Conservation (phyloP, 2,329 filamentous ascomycete species). For the Pseudogymnoascus sp. region DNA sequence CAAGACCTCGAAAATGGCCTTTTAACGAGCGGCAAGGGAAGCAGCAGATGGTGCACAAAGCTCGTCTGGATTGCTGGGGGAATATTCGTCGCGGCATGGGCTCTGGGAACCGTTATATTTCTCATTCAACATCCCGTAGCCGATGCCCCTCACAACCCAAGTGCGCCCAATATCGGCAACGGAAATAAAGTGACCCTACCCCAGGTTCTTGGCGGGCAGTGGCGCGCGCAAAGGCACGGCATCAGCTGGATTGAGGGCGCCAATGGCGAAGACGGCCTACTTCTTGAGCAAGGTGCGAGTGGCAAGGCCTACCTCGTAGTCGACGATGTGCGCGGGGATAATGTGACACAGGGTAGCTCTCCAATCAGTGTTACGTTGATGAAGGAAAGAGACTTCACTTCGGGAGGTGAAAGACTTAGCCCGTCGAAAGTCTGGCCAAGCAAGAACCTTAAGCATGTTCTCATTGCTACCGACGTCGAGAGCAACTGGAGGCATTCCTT, state of each 20-base stretch:
- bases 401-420: slow-evolving; percentile 48
- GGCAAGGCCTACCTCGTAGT: slow-evolving; percentile 75
- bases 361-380: slow-evolving; percentile 65
- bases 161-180: slow-evolving; percentile 55
- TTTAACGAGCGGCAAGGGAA: slow-evolving; percentile 35
- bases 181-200: slow-evolving; percentile 70
- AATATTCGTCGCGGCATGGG: slow-evolving; percentile 62
- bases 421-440: slow-evolving; percentile 67
- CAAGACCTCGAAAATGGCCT: slow-evolving; percentile 31
- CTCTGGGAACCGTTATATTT: slow-evolving; percentile 61
- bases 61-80: slow-evolving; percentile 53
- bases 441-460: slow-evolving; percentile 75
- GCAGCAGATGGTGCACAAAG: not conserved
- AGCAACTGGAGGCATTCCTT: slow-evolving; percentile 88
- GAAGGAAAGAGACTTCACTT: slow-evolving; percentile 57
- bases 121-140: slow-evolving; percentile 54
- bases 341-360: slow-evolving; percentile 36
- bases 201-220: slow-evolving; percentile 61
- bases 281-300: slow-evolving; percentile 63
- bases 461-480: slow-evolving; percentile 66
- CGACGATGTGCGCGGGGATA: slow-evolving; percentile 68
- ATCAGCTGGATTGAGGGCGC: slow-evolving; percentile 74
- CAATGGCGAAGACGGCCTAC: slow-evolving; percentile 72
- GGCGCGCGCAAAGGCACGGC: slow-evolving; percentile 55
- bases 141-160: slow-evolving; percentile 60